Evolutionary conservation across 129 eudicot genomes (phyloP), one percentile per base, ranked within the genome.

Genomic region (Pseudognaphalium luteoalbum): DNA sequence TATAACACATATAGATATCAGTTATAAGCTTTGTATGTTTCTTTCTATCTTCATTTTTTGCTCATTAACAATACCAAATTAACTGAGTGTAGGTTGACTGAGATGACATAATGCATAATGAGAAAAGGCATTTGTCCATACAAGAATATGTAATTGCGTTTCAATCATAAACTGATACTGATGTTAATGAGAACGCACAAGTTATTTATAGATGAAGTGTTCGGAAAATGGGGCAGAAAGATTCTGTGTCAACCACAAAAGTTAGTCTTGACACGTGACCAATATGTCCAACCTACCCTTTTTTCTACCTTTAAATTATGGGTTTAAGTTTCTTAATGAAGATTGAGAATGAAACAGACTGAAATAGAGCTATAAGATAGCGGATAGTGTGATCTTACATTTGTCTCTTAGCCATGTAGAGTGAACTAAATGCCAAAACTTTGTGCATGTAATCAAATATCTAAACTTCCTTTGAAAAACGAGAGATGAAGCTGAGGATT

Each of bases 311-410:
- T 7, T 35, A 35, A 35, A 5, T 39, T 59, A 73, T 12, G 15
- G 56, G 68, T 59, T 72, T 59, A 73, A 58, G 77, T 39, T 72
- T 7, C 68, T 72, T 57, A n/a, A 37, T 34, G 50, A 59, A 73
- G 56, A 73, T 22, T 22, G 57, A 57, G 56, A 12, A 20, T 1
- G 20, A 39, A 8, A 39, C 8, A 56, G 64, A 71, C 17, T 42
- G 59, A 11, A 51, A 51, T 16, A 29, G 20, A 42, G 59, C 22
- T 7, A 47, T 10, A 33, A 19, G 39, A 37, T 67, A 37, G 12
- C 10, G 0, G 56, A 21, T 25, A 22, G 37, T 20, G 19, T 52
- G 21, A 15, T 15, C 58, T 52, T 52, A n/a, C 58, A 52, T 52
- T 3, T 52, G 58, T 52, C 19, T 52, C 58, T 52, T 52, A 15